A percentile compares a stretch with the other conserved stretches of the same genome.
These are phyloP conservation scores for Debaryomyces subglobosus DNA, from an alignment of 1,139 yeast species.

Conservation along the genomic window DNA sequence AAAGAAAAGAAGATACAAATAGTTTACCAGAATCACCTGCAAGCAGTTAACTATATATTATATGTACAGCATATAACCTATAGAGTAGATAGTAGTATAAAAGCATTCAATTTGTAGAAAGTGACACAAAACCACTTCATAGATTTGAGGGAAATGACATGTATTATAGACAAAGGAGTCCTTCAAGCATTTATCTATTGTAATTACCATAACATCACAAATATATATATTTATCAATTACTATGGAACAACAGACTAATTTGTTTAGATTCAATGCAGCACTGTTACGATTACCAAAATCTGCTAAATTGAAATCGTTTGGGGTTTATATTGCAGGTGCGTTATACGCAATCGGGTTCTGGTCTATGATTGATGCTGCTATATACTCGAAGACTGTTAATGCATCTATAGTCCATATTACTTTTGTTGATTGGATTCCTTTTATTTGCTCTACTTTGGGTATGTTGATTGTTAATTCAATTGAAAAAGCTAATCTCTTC, in stretches of 20 bases:
- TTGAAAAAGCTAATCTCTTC: constrained; percentile 80
- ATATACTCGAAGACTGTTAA: constrained; percentile 82
- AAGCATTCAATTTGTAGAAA: not conserved
- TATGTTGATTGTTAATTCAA: constrained; percentile 87
- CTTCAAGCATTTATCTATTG: not conserved
- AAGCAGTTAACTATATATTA: not conserved
- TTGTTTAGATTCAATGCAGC: constrained; percentile 55
- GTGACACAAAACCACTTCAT: not conserved
- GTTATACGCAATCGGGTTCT: constrained; percentile 83
- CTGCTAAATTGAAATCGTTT: constrained; percentile 68
- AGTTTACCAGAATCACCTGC: constrained; percentile 1
- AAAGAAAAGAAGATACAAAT: not conserved
- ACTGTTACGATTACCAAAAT: constrained; percentile 61
- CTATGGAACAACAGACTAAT: constrained; percentile 39
- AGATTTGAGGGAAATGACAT: not conserved
- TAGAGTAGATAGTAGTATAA: not conserved
- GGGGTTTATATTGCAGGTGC: constrained; percentile 81
- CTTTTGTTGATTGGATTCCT: constrained; percentile 95
- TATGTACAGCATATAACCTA: not conserved
- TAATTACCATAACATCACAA: not conserved
- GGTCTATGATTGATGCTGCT: constrained; percentile 88
- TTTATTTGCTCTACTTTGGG: constrained; percentile 86
- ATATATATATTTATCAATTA: not conserved
- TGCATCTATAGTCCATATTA: constrained; percentile 83
- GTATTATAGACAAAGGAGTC: not conserved